Conservation (phyloP, 129 eudicot genomes). For the Deinandra increscens region DNA sequence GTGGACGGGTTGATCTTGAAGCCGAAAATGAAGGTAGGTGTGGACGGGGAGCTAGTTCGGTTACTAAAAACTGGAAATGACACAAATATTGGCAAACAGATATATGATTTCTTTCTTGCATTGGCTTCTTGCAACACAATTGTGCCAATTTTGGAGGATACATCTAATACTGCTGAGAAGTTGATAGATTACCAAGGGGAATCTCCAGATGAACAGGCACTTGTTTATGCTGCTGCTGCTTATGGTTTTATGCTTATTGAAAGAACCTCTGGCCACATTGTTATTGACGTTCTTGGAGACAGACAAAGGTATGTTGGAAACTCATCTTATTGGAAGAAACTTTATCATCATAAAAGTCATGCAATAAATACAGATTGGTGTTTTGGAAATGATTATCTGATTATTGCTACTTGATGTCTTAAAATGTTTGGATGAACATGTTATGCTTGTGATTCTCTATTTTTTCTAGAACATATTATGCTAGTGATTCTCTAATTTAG, state of each 20-base stretch:
- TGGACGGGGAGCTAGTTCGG: constrained; percentile 59
- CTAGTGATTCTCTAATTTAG: not conserved
- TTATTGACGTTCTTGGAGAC: constrained; percentile 85
- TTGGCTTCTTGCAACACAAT: constrained; percentile 96
- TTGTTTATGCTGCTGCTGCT: constrained; percentile 93
- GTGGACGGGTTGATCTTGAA: constrained; percentile 63
- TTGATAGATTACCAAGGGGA: constrained; percentile 88
- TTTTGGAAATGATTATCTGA: not conserved
- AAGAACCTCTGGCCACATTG: constrained; percentile 92
- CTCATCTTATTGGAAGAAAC: not conserved
- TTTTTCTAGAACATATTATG: not conserved
- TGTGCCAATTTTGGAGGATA: constrained; percentile 64
- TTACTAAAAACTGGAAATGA: constrained; percentile 42
- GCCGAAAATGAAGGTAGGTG: constrained; percentile 75
- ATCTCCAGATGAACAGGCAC: constrained; percentile 96
- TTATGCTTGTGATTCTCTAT: not conserved
- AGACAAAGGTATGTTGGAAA: constrained; percentile 58
- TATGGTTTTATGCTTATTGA: constrained; percentile 85
- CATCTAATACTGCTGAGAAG: constrained; percentile 54
- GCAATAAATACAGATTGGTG: not conserved
- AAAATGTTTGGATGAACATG: not conserved
- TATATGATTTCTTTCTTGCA: constrained; percentile 73
- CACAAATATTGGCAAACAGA: constrained; percentile 42
- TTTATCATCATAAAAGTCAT: not conserved
- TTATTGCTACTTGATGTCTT: not conserved